A percentile compares a stretch with the other conserved stretches of the same genome.
Conservation (phyloP, 768 basidiomycete species). For the Calocera viscosa region DNA sequence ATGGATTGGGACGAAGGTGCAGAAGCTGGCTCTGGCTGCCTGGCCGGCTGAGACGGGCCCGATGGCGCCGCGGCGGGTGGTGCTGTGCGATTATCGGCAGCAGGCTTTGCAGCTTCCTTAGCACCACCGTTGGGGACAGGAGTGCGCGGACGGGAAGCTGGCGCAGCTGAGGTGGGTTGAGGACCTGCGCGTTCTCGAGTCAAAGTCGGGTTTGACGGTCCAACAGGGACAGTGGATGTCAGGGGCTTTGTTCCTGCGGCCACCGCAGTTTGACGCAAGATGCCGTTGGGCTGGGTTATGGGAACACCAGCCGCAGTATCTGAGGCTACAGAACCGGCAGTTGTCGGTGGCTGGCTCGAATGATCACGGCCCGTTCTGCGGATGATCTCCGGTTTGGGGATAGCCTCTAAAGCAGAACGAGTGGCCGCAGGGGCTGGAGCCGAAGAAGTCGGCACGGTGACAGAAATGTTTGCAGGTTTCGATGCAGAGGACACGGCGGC, state of each 20-base stretch:
- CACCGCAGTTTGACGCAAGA: neutral
- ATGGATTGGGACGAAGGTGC: neutral
- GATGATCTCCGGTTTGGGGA: neutral
- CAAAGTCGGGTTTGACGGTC: neutral
- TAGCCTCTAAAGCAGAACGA: neutral
- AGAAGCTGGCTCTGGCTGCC: neutral
- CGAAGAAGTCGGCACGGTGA: neutral
- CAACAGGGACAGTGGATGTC: slow-evolving; percentile 4
- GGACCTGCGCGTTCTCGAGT: neutral
- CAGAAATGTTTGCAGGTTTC: neutral
- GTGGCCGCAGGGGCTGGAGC: neutral
- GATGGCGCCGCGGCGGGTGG: slow-evolving; percentile 1
- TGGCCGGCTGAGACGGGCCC: neutral
- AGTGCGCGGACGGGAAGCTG: slow-evolving; percentile 8
- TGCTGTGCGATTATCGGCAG: neutral
- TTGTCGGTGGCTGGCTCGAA: slow-evolving; percentile 8
- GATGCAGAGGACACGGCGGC: neutral
- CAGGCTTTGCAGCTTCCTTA: neutral
- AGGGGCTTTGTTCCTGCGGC: neutral
- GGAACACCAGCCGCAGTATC: slow-evolving; percentile 8
- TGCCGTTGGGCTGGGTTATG: neutral
- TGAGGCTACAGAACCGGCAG: slow-evolving; percentile 15
- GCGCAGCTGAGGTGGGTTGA: neutral
- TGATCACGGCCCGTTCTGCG: neutral
- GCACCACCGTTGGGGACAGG: slow-evolving; percentile 3